Conservation (phyloP, 352 stramenopile species). For the Globisporangium cederbergense region DNA sequence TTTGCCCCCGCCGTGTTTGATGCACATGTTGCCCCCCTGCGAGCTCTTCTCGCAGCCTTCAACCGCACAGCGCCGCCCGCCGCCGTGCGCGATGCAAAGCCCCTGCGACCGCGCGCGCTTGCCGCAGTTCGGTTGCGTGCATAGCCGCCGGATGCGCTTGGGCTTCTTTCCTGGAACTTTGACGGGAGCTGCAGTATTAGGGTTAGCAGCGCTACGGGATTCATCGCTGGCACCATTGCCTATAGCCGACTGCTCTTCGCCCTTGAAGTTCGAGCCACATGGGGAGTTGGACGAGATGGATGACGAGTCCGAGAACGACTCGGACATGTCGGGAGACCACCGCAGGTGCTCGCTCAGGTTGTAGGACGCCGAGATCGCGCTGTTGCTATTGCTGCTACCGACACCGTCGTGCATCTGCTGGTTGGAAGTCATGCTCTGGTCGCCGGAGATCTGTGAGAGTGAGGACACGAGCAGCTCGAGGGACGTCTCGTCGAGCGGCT, state of each 20-base stretch:
- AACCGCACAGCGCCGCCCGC: slow-evolving; percentile 22
- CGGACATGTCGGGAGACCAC: neutral
- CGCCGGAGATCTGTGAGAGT: slow-evolving; percentile 10
- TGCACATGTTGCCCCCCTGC: slow-evolving; percentile 78
- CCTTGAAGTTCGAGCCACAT: neutral
- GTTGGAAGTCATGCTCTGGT: neutral
- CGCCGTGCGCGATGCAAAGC: slow-evolving; percentile 26
- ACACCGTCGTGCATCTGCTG: neutral
- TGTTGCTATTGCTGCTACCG: neutral
- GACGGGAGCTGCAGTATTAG: neutral
- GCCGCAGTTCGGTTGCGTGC: slow-evolving; percentile 22
- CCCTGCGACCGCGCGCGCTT: slow-evolving; percentile 32
- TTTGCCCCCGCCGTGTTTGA: slow-evolving; percentile 78
- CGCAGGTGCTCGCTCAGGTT: neutral
- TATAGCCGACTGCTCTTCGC: neutral
- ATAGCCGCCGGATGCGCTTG: slow-evolving; percentile 18
- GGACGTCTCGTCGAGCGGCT: slow-evolving; percentile 12
- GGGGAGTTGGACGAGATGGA: slow-evolving; percentile 2
- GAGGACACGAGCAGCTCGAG: slow-evolving; percentile 15
- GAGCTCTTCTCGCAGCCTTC: slow-evolving; percentile 78
- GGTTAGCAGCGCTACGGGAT: neutral
- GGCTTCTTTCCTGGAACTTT: slow-evolving; percentile 1
- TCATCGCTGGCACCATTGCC: no score
- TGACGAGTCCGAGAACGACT: slow-evolving; percentile 3
- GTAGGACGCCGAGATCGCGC: neutral